Evolutionary conservation across 306 rosid genomes (phyloP).

Genomic region (Geum urbanum): DNA sequence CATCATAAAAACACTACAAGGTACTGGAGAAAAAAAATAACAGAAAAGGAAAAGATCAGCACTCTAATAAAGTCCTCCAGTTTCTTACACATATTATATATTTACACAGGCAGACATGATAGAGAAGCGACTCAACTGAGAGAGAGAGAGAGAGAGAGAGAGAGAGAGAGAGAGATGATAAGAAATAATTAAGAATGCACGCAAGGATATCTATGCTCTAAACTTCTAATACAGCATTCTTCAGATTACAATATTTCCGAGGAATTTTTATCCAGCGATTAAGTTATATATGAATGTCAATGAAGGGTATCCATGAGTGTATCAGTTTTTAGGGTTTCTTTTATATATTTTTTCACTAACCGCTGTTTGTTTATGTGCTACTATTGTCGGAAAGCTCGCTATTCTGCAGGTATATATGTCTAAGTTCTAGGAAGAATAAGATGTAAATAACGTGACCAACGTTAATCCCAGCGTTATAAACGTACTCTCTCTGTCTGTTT

Average conservation of each 20-base stretch:
- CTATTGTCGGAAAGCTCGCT: neutral
- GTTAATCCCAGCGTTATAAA: neutral
- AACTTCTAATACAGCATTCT: neutral
- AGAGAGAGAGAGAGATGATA: neutral
- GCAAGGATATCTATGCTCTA: neutral
- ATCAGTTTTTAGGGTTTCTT: conserved; percentile 3
- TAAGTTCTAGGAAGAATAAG: neutral
- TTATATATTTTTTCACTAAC: neutral
- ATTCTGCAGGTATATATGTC: neutral
- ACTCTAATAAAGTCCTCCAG: neutral
- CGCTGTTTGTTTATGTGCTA: neutral
- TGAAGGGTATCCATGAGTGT: neutral
- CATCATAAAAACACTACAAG: neutral
- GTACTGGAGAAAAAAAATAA: neutral
- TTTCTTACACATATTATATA: neutral
- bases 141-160: neutral
- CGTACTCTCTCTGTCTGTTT: too few species aligned
- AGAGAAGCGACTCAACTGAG: neutral
- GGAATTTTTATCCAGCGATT: neutral
- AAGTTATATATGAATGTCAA: neutral
- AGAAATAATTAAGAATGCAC: neutral
- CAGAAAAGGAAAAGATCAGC: neutral
- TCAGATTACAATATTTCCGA: neutral
- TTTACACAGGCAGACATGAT: neutral
- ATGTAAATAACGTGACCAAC: neutral